Conservation (phyloP, 2,329 filamentous ascomycete species). For the Beauveria caledonica region DNA sequence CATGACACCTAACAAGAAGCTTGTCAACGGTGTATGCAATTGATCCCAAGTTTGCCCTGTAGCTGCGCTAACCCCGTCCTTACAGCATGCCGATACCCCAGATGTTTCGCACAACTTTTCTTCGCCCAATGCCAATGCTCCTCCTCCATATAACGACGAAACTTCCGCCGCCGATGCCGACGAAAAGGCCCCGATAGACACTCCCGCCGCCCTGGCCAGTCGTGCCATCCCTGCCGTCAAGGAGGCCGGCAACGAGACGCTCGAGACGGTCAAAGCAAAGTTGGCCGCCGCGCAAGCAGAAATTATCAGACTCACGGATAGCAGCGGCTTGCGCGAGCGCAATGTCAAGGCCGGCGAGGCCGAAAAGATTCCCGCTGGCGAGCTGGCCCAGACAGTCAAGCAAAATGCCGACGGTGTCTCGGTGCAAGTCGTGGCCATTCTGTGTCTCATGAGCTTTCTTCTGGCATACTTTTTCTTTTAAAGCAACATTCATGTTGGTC, state of each 20-base stretch:
- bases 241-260: slow-evolving; percentile 32
- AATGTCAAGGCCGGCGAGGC: slow-evolving; percentile 51
- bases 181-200: slow-evolving; percentile 14
- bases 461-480: slow-evolving; percentile 96
- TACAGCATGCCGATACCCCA: slow-evolving; percentile 33
- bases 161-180: slow-evolving; percentile 21
- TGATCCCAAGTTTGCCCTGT: not conserved
- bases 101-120: slow-evolving; percentile 37
- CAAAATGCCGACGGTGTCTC: slow-evolving; percentile 67
- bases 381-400: slow-evolving; percentile 46
- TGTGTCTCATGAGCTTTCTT: slow-evolving; percentile 87
- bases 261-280: slow-evolving; percentile 61
- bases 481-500: slow-evolving; percentile 15
- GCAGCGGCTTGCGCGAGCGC: slow-evolving; percentile 67
- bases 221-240: slow-evolving; percentile 39
- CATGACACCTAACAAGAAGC: slow-evolving; percentile 34
- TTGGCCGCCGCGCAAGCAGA: slow-evolving; percentile 67
- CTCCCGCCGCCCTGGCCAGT: slow-evolving; percentile 20
- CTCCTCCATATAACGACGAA: slow-evolving; percentile 29
- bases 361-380: slow-evolving; percentile 40
- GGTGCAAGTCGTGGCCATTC: slow-evolving; percentile 70
- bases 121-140: slow-evolving; percentile 32
- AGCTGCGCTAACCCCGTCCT: slow-evolving; percentile 9
- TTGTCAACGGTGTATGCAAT: slow-evolving; percentile 33
- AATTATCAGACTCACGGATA: slow-evolving; percentile 62